phyloP scores from a whole-genome alignment of 73 alveolate species.

The Durusdinium trenchii region DNA sequence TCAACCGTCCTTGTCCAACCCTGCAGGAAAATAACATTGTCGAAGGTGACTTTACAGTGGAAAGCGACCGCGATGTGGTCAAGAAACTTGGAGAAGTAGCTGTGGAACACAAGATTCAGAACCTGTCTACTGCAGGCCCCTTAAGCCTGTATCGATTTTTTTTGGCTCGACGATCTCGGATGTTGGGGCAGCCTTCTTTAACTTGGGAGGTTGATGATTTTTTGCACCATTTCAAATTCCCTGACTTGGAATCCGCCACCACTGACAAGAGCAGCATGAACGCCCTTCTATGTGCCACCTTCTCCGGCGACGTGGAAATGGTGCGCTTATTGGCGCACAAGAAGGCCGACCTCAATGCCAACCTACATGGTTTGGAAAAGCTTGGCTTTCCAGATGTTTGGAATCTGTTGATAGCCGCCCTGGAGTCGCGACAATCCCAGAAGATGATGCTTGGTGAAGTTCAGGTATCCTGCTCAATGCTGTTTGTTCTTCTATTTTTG shows the following conservation, averaged over 20 bases:
- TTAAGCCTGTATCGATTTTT: slow-evolving; percentile 35
- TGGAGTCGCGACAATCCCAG: slow-evolving; percentile 42
- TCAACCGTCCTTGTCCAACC: background rate
- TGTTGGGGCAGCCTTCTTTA: slow-evolving; percentile 20
- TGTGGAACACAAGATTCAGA: slow-evolving; percentile 42
- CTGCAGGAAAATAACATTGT: slow-evolving; percentile 58
- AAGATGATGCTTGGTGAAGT: background rate
- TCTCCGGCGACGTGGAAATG: slow-evolving; percentile 37
- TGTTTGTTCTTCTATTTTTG: background rate
- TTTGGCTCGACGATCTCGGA: slow-evolving; percentile 15
- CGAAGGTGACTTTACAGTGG: slow-evolving; percentile 35
- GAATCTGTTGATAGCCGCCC: slow-evolving; percentile 27
- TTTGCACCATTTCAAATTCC: slow-evolving; percentile 30
- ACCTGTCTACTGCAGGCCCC: slow-evolving; percentile 51
- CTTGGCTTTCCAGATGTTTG: background rate
- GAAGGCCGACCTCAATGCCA: slow-evolving; percentile 7
- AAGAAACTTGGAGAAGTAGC: slow-evolving; percentile 31
- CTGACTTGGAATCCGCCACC: background rate
- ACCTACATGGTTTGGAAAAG: background rate
- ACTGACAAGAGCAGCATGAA: slow-evolving; percentile 59
- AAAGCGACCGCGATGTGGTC: slow-evolving; percentile 39
- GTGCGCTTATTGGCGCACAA: background rate
- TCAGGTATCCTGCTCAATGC: background rate
- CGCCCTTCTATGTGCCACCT: slow-evolving; percentile 38
- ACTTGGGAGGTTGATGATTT: slow-evolving; percentile 37